Conservation (phyloP, 441 rosid genomes). For the Bocquillonia castaneifolia region DNA sequence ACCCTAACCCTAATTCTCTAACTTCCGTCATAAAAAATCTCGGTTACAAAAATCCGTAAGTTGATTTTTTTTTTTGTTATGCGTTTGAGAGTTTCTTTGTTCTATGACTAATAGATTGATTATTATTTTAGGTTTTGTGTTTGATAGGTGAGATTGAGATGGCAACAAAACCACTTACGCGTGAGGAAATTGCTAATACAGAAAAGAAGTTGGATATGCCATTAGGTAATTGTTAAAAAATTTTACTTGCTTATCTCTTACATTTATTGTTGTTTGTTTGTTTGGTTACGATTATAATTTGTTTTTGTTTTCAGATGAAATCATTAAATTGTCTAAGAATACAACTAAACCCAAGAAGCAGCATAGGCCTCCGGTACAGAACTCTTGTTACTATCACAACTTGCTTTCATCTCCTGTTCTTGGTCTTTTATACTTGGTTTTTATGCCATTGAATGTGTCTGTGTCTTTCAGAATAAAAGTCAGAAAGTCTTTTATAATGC, state of each 20-base stretch:
- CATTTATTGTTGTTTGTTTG: neutral
- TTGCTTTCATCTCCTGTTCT: neutral
- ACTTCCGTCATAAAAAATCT: no score
- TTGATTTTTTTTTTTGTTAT: no score
- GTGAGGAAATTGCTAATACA: slow-evolving; percentile 64
- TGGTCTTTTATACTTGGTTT: slow-evolving; percentile 6
- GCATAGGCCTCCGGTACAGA: slow-evolving; percentile 45
- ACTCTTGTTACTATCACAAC: slow-evolving; percentile 8
- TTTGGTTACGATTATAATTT: neutral
- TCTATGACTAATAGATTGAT: no score
- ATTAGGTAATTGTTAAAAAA: slow-evolving; percentile 42
- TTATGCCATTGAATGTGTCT: slow-evolving; percentile 9
- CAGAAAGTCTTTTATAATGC: slow-evolving; percentile 38
- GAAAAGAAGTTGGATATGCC: slow-evolving; percentile 94
- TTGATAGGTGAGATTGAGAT: slow-evolving; percentile 46
- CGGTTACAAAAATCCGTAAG: no score
- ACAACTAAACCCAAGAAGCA: slow-evolving; percentile 44
- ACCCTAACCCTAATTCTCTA: no score
- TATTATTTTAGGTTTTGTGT: neutral
- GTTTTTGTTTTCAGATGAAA: slow-evolving; percentile 45
- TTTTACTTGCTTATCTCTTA: neutral
- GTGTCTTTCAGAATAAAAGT: slow-evolving; percentile 49
- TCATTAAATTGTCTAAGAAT: slow-evolving; percentile 77
- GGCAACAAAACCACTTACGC: slow-evolving; percentile 63
- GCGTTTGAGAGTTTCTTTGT: no score